Base-by-base conservation (phyloP, 2,329 filamentous ascomycete genomes). In the Rugonectria rugulosa region DNA sequence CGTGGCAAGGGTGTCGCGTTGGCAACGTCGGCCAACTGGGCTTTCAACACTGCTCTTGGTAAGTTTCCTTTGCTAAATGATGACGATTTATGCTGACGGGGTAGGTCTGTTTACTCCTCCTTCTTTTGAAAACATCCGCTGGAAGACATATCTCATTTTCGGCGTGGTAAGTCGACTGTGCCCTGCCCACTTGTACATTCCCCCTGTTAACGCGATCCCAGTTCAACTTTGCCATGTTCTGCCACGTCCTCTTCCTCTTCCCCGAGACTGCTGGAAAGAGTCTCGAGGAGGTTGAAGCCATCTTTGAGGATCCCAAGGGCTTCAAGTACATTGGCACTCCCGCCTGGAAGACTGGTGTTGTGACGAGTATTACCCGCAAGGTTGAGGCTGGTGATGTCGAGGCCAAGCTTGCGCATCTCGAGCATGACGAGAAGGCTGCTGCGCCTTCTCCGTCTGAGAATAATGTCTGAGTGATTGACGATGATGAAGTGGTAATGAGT, bases 271-370 rank as follows among this genome's bases (percentile, higher is more conserved):
- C 76, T 56, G 65, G 67, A 59, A 78, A 80, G 34, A 80, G 78
- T 2, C 75, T 88, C 2, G 87, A 89, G 68, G 86, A 89, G 64
- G 82, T 88, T 68, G 86, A 89, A 51, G 38, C 66, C 6, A 69
- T 74, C 32, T 75, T 74, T 15, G 63, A 66, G 11, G 63, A 66
- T 3, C 60, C 62, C 0, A 14, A 66, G 3, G 64, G 64, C 3
- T 62, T 66, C 7, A 51, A 53, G 6, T 63, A 53, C 5, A 46
- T 66, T 4, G 64, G 64, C 0, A 66, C 64, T 0, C 57, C 57
- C 0, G 64, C 64, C 7, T 66, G 64, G 64, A 65, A 66, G 57
- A 67, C 64, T 3, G 43, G 9, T 1, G 40, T 58, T 0, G 17
- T 48, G 5, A 66, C 63, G 3, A 38, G 53, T 1, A 27, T 47